Evolutionary conservation across 345 rosid species (phyloP).

Genomic region (Salix udensis): DNA sequence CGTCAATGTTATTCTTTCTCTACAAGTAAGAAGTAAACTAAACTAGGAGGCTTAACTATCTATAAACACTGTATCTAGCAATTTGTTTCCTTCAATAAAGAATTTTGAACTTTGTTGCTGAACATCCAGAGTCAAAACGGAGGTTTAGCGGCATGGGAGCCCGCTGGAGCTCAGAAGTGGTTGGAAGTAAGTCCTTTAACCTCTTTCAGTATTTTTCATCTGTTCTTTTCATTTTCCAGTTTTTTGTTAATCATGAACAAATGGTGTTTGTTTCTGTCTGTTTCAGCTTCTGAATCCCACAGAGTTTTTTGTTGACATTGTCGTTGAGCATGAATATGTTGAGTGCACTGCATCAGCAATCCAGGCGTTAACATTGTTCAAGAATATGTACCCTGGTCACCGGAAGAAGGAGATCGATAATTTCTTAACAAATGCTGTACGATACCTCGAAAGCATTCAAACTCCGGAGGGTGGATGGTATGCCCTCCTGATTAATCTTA

Average conservation of each 20-base stretch:
- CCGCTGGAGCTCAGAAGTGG: conserved; percentile 27
- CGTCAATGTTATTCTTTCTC: conserved; percentile 53
- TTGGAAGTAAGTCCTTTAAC: conserved; percentile 20
- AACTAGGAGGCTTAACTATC: not conserved
- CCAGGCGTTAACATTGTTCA: conserved; percentile 16
- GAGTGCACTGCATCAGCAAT: conserved; percentile 49
- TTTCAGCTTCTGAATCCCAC: conserved; percentile 48
- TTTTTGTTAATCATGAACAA: not conserved
- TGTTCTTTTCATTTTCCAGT: too few species aligned
- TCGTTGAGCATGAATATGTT: conserved; percentile 33
- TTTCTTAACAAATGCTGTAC: conserved; percentile 37
- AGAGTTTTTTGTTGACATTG: conserved; percentile 36
- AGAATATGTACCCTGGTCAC: conserved; percentile 43
- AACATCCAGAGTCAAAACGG: conserved; percentile 31
- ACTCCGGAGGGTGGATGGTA: conserved; percentile 56
- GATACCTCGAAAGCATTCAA: conserved; percentile 40
- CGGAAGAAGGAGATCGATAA: conserved; percentile 44
- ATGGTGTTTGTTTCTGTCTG: not conserved
- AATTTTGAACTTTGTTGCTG: not conserved
- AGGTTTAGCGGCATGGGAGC: conserved; percentile 42
- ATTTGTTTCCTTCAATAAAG: too few species aligned
- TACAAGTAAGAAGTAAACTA: conserved; percentile 37
- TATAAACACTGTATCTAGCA: too few species aligned
- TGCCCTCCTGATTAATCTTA: not conserved
- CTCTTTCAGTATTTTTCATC: not conserved